Evolutionary conservation across 805 yeast species (phyloP), one percentile per base, ranked within the genome.

Genomic region (Lipomyces yamadae): DNA sequence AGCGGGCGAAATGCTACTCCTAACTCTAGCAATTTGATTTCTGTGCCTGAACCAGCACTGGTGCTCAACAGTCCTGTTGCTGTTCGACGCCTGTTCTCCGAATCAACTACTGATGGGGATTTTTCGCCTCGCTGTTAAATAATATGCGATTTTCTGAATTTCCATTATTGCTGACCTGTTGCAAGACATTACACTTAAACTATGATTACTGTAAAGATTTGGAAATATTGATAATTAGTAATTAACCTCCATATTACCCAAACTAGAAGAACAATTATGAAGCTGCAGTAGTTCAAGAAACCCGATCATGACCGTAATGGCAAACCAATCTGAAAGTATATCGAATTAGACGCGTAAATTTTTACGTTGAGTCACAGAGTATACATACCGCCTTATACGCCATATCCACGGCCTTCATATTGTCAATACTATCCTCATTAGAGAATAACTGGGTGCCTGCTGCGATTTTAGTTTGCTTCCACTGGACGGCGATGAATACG

Each of bases 401-500:
- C 69, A 65, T 68, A 34, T 69, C 72, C 32, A 69, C 34, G 2
- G 69, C 67, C 37, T 60, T 55, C 64, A 61, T 63, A 42, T 64
- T 69, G 4, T 45, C 60, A 10, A 68, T 50, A 24, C 68, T 64
- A 35, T 60, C 61, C 56, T 58, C 63, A 15, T 62, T 63, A 8
- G 67, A 33, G 33, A 54, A 66, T 8, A 62, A 18, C 18, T 32
- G 15, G 4, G 18, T 61, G 10, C 39, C 62, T 65, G 33, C 24
- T 7, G 24, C 3, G 45, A 33, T 37, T 57, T 5, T 48, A 53
- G 35, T 35, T 10, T 37, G 42, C 34, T n/a, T 37, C 15, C 35
- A 37, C 29, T 18, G 34, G 5, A 15, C 11, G 37, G 50, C 30
- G 15, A 55, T 15, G 13, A 58, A 15, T 15, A 29, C 65, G 15